These are phyloP conservation scores for Rhynchospora pubera DNA, from an alignment of 176 grass and related monocot genomes.

Conservation along the genomic window DNA sequence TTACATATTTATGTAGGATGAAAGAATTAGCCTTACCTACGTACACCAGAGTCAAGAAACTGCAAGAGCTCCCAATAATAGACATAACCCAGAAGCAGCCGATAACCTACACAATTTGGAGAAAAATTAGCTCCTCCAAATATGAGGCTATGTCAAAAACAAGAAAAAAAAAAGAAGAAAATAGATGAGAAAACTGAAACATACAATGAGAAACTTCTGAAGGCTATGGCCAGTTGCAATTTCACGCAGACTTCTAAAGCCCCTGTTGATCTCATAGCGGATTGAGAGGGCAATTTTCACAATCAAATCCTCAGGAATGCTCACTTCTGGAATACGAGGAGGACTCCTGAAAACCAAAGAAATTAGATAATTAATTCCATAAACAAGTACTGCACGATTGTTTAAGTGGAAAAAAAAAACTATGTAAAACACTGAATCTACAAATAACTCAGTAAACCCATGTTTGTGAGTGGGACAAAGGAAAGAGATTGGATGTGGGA, in stretches of 20 bases:
- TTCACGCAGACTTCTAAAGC: constrained; percentile 48
- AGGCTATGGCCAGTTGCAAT: constrained; percentile 65
- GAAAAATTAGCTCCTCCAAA: not conserved
- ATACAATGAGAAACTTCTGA: constrained; percentile 94
- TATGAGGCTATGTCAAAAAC: too few species aligned
- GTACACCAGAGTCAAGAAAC: constrained; percentile 92
- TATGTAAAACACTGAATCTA: not conserved
- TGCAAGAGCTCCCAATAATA: constrained; percentile 57
- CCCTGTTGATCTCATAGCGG: constrained; percentile 67
- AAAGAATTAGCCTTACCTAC: constrained; percentile 42
- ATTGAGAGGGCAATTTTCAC: constrained; percentile 54
- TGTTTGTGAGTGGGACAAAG: too few species aligned
- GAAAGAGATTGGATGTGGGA: too few species aligned
- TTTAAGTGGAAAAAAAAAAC: not conserved
- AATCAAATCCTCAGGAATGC: constrained; percentile 61
- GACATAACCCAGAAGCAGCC: constrained; percentile 85
- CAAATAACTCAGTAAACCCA: not conserved
- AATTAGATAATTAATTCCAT: not conserved
- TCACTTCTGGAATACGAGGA: constrained; percentile 47
- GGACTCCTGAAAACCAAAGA: constrained; percentile 56
- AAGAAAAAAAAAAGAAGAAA: not conserved
- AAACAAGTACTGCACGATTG: not conserved
- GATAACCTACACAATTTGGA: constrained; percentile 50
- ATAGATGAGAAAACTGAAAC: constrained; percentile 5
- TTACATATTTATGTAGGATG: not conserved